Percentiles rank a stretch among this genome's conserved stretches.
These are phyloP conservation scores for Isabelozyma gotoi DNA, from an alignment of 805 yeast genomes.

Conservation along the genomic window DNA sequence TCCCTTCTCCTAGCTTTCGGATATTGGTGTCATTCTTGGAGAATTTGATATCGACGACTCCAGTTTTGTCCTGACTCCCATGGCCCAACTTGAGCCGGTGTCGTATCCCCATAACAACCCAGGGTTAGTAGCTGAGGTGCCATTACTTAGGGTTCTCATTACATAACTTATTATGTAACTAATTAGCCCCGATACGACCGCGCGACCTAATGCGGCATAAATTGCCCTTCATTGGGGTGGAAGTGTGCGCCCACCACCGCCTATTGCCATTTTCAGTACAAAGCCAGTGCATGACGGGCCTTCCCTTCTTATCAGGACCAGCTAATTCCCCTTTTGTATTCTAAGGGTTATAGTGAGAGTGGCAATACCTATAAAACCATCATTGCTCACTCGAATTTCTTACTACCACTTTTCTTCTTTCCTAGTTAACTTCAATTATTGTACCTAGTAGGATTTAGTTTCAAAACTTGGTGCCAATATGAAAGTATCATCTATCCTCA, in stretches of 20 bases:
- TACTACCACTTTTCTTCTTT: background rate
- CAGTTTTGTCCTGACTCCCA: background rate
- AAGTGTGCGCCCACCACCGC: background rate
- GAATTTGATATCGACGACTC: constrained; percentile 1
- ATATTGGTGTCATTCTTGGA: constrained; percentile 15
- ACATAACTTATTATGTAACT: too few relatives aligned
- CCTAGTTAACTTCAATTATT: background rate
- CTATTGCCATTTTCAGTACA: background rate
- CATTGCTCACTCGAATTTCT: background rate
- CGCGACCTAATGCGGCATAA: background rate
- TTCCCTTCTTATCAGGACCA: background rate
- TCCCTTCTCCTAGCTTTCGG: constrained; percentile 23
- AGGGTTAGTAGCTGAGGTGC: too few relatives aligned
- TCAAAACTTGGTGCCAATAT: background rate
- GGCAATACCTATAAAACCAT: background rate
- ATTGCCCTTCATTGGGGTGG: background rate
- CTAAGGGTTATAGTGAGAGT: background rate
- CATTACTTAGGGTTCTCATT: too few relatives aligned
- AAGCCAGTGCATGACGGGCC: background rate
- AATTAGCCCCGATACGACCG: background rate
- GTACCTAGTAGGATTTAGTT: too few relatives aligned
- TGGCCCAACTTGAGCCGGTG: background rate
- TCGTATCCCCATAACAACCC: background rate
- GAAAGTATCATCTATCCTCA: constrained; percentile 10
- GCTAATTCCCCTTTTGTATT: background rate